phyloP scores from a whole-genome alignment of 345 rosid genomes.

The Rhizophora apiculata region DNA sequence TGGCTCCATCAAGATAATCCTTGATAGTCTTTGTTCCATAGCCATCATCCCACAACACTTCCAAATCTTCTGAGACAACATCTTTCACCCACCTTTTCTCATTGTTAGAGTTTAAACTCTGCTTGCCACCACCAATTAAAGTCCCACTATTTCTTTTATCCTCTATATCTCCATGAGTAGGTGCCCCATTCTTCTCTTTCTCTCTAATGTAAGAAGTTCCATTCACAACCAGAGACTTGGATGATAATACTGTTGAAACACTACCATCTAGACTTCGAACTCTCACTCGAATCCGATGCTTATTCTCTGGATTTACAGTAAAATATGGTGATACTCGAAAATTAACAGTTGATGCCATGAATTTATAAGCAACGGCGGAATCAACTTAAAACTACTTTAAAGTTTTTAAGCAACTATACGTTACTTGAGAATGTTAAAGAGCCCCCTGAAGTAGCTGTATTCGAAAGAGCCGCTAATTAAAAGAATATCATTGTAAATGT shows the following conservation, averaged over 20 bases:
- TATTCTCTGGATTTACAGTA: slow-evolving; percentile 21
- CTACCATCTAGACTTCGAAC: slow-evolving; percentile 39
- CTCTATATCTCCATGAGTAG: background rate
- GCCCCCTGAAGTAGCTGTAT: background rate
- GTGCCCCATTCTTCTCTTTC: slow-evolving; percentile 23
- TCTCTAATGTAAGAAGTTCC: slow-evolving; percentile 33
- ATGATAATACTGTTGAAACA: slow-evolving; percentile 30
- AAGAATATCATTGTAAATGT: background rate
- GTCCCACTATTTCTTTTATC: slow-evolving; percentile 10
- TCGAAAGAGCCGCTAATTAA: background rate
- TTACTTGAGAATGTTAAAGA: background rate
- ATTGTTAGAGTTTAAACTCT: slow-evolving; percentile 22
- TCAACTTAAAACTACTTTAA: background rate
- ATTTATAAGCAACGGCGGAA: slow-evolving; percentile 5
- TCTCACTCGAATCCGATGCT: slow-evolving; percentile 38
- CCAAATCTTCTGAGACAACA: slow-evolving; percentile 37
- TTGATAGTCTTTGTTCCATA: slow-evolving; percentile 56
- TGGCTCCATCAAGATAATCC: slow-evolving; percentile 57
- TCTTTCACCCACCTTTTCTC: slow-evolving; percentile 31
- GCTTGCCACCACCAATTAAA: slow-evolving; percentile 32
- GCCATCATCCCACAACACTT: slow-evolving; percentile 85
- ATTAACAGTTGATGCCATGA: slow-evolving; percentile 36
- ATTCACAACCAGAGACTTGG: slow-evolving; percentile 30
- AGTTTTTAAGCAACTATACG: slow-evolving; percentile 3
- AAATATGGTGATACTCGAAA: slow-evolving; percentile 27